phyloP scores from a whole-genome alignment of 176 grass and related monocot species.

The Chrysopogon serrulatus region DNA sequence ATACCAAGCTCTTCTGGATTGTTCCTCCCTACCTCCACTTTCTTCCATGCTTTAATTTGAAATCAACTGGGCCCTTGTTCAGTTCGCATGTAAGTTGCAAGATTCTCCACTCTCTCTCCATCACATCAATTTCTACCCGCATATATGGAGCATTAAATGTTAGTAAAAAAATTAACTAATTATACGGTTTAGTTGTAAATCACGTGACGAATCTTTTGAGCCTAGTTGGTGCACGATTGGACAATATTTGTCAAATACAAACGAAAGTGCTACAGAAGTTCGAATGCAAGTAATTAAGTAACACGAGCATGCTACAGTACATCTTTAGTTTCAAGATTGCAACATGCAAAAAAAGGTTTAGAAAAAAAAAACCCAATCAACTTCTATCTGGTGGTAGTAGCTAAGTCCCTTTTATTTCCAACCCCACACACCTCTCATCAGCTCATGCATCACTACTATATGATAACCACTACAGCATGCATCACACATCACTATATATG shows the following conservation, averaged over 20 bases:
- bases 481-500: not conserved
- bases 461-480: not conserved
- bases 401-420: not conserved
- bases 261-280: too few relatives aligned
- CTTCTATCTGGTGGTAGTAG: not conserved
- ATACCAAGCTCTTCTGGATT: too few relatives aligned
- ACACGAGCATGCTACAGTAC: conserved; percentile 3
- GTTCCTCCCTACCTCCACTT: not conserved
- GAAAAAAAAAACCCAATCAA: not conserved
- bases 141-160: too few relatives aligned
- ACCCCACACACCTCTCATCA: not conserved
- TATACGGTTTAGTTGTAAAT: too few relatives aligned
- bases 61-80: too few relatives aligned
- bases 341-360: not conserved
- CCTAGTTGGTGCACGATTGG: too few relatives aligned
- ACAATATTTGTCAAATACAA: too few relatives aligned
- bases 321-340: not conserved
- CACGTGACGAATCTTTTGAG: too few relatives aligned
- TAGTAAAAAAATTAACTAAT: too few relatives aligned
- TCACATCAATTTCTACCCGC: too few relatives aligned
- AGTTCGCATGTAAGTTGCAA: too few relatives aligned
- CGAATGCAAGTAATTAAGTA: not conserved
- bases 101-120: too few relatives aligned
- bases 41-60: not conserved
- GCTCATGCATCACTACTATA: not conserved